Evolutionary conservation across 2,329 filamentous ascomycete genomes (phyloP), one percentile per base, ranked within the genome.

Genomic region (Neospermospora avenae): DNA sequence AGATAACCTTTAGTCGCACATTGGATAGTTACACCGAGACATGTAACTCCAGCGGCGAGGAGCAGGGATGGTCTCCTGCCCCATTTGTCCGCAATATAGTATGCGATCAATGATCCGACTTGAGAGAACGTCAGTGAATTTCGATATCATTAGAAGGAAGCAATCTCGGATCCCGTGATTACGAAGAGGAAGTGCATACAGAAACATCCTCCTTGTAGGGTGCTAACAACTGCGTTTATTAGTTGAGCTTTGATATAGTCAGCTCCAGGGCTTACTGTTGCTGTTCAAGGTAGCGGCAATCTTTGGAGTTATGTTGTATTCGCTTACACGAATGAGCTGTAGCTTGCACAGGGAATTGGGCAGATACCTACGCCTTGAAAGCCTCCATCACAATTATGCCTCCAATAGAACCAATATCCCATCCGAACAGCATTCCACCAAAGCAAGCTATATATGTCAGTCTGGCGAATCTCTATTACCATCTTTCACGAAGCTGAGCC

Each of bases 341-440:
- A 76, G 16, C 18, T 14, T 34, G 8, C 25, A 10, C 13, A 10
- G n/a, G 10, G 3, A 4, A 41, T 14, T 20, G 16, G 7, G 34
- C 8, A 2, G 3, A 18, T 28, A 22, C 76, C 49, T 74, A 84
- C 77, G 74, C 71, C 70, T 83, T 79, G 67, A 89, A 90, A 10
- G 80, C 79, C 20, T 80, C 75, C 68, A 93, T 81, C 3, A 88
- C 90, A 59, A 93, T 77, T 64, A 93, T 84, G 59, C 86, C 86
- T 48, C 87, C 89, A 80, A 90, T 91, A 10, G 91, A 87, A 70
- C 88, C 86, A 74, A 89, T 57, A 67, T 67, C 70, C 86, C 83
- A 84, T 46, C 82, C 82, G 64, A 84, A 81, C 11, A 80, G 74
- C 77, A 84, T 84, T 51, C 87, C 87, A 62, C 87, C 87, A 61